Conservation (phyloP, 805 yeast species). For the Starmerella bombicola region DNA sequence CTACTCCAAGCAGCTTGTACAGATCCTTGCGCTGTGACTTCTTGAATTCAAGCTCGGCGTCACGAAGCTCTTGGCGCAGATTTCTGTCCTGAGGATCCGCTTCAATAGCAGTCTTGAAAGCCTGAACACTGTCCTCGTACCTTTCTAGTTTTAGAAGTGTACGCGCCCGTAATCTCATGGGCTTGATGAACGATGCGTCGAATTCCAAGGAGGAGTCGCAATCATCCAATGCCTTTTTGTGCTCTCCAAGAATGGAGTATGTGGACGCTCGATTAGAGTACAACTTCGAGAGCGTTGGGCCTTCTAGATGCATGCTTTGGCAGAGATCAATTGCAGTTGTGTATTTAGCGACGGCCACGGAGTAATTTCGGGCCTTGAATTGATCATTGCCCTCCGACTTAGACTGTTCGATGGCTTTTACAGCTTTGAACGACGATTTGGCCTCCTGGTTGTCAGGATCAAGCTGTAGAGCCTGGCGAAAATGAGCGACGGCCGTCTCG, state of each 20-base stretch:
- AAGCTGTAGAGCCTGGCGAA: constrained; percentile 31
- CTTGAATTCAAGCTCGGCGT: constrained; percentile 34
- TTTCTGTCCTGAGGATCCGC: constrained; percentile 28
- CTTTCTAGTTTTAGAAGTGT: constrained; percentile 31
- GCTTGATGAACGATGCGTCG: constrained; percentile 64
- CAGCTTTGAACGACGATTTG: constrained; percentile 25
- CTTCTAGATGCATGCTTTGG: constrained; percentile 37
- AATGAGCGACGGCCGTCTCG: constrained; percentile 30
- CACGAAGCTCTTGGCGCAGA: constrained; percentile 30
- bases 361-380: constrained; percentile 52
- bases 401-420: constrained; percentile 28
- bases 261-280: constrained; percentile 85
- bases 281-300: constrained; percentile 28
- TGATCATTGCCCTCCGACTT: constrained; percentile 52
- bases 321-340: constrained; percentile 62
- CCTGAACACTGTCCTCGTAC: constrained; percentile 32
- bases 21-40: constrained; percentile 37
- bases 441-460: constrained; percentile 34
- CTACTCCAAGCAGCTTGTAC: constrained; percentile 50
- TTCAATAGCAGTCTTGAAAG: constrained; percentile 31
- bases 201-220: constrained; percentile 54
- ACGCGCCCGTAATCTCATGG: constrained; percentile 32
- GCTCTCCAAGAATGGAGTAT: constrained; percentile 60
- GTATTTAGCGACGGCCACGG: constrained; percentile 56
- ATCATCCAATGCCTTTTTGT: constrained; percentile 67